phyloP scores from a whole-genome alignment of 163 green algal species.

The Prototheca wickerhamii region DNA sequence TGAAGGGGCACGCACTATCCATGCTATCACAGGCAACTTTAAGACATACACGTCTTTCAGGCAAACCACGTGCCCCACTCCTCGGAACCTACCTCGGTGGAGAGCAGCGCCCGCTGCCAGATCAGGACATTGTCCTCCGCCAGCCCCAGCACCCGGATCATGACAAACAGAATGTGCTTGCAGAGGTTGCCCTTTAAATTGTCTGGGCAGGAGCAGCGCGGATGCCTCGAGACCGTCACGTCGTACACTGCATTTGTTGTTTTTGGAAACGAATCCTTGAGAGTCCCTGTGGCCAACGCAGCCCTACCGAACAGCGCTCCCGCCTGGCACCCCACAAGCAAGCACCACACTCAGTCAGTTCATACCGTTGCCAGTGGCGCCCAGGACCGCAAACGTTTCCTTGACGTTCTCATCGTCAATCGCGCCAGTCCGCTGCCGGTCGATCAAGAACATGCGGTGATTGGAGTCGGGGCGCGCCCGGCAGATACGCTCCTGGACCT shows the following conservation, averaged over 20 bases:
- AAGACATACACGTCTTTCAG: no score
- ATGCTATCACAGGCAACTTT: no score
- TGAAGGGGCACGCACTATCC: no score
- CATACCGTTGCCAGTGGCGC: slow-evolving; percentile 42
- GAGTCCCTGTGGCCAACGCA: not conserved
- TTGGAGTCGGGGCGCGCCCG: not conserved
- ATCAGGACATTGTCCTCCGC: slow-evolving; percentile 38
- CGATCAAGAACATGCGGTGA: slow-evolving; percentile 3
- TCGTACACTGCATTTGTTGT: slow-evolving; percentile 36
- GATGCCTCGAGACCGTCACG: slow-evolving; percentile 41
- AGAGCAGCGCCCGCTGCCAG: slow-evolving; percentile 54
- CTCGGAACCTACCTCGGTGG: slow-evolving; percentile 26
- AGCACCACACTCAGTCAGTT: not conserved
- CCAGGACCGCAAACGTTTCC: slow-evolving; percentile 48
- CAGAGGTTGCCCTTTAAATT: slow-evolving; percentile 47
- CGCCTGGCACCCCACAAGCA: not conserved
- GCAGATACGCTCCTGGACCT: slow-evolving; percentile 5
- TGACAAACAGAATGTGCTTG: slow-evolving; percentile 68
- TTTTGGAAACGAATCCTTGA: not conserved
- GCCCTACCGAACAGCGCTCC: not conserved
- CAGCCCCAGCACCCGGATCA: slow-evolving; percentile 56
- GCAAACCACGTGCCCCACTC: no score
- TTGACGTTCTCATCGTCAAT: not conserved
- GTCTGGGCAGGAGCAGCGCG: slow-evolving; percentile 58
- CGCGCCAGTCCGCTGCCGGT: not conserved